These are phyloP conservation scores for Dryas drummondii DNA, from an alignment of 306 rosid genomes.

Conservation along the genomic window DNA sequence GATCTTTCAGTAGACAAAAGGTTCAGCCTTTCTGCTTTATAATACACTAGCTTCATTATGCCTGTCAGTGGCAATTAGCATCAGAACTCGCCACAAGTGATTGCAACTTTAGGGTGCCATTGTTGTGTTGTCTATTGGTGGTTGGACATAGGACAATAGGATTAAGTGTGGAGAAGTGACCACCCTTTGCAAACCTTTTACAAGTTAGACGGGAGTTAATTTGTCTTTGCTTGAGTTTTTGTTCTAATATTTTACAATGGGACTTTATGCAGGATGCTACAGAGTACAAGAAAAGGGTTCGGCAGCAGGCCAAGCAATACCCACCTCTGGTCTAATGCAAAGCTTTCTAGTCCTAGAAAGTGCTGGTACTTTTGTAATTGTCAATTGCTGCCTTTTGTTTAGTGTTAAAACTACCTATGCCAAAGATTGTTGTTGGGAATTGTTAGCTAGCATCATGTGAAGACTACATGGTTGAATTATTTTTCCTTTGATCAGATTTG, in stretches of 20 bases:
- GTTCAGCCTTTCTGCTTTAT: not conserved
- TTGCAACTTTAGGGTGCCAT: not conserved
- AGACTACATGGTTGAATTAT: constrained; percentile 23
- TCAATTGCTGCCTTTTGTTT: constrained; percentile 39
- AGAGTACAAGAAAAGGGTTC: constrained; percentile 82
- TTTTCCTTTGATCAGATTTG: constrained; percentile 21
- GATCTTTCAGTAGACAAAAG: not conserved
- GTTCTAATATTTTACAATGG: constrained; percentile 21
- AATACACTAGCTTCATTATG: not conserved
- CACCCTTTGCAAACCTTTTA: not conserved
- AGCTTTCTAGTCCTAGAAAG: constrained; percentile 26
- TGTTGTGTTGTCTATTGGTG: not conserved
- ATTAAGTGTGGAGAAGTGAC: constrained; percentile 5
- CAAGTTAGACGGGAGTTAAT: not conserved
- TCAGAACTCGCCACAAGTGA: not conserved
- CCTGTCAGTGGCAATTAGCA: not conserved
- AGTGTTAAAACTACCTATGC: constrained; percentile 26
- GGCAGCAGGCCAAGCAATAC: constrained; percentile 88
- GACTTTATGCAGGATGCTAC: constrained; percentile 59
- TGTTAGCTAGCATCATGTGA: constrained; percentile 37
- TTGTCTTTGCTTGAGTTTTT: not conserved
- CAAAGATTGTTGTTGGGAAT: constrained; percentile 30
- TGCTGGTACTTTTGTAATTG: constrained; percentile 35
- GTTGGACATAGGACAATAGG: constrained; percentile 20
- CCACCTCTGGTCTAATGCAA: constrained; percentile 67